Evolutionary conservation across 164 flowering plant species (phyloP), one percentile per base, ranked within the genome.

Genomic region (Vitis labrusca): DNA sequence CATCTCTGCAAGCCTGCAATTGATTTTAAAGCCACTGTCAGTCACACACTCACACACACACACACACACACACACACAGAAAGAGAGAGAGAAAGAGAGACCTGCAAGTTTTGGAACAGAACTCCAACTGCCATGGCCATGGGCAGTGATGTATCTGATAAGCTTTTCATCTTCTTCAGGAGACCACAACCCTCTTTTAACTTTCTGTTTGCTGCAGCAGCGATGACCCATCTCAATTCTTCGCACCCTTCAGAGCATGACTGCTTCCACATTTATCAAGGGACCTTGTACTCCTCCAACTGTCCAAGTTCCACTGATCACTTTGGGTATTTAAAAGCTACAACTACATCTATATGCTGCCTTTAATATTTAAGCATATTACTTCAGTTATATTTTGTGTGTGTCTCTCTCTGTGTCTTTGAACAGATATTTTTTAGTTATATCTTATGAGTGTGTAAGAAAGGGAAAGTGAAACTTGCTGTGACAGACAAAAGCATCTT

Each of bases 111-210:
- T 81, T 10, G 84, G 84, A n/a, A 81, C 78, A 63, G 84, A 78
- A 50, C 84, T 81, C 84, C 84, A 81, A 37, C 78, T 78, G 56
- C 76, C 73, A 76, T 81, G 84, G 63, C 84, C 84, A 47, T 76
- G 71, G 53, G 66, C 52, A n/a, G 80, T 76, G 68, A 81, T 76
- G 49, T 76, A 70, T n/a, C 51, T 71, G 47, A 66, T 11, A 51
- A 81, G 84, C 69, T 68, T 78, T n/a, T 75, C 81, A 66, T 78
- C 84, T 73, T 81, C 84, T 64, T 81, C 84, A 50, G 84, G 84
- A 29, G 82, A 81, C 84, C 84, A 81, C 12, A 81, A 50, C 3
- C 84, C 84, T 65, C 79, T 79, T 57, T 74, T 81, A 1, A 81
- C 78, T 66, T 81, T 81, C 65, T 81, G 84, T 64, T 81, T 81